phyloP scores from a whole-genome alignment of 768 basidiomycete species.

The Tylopilus sp. region DNA sequence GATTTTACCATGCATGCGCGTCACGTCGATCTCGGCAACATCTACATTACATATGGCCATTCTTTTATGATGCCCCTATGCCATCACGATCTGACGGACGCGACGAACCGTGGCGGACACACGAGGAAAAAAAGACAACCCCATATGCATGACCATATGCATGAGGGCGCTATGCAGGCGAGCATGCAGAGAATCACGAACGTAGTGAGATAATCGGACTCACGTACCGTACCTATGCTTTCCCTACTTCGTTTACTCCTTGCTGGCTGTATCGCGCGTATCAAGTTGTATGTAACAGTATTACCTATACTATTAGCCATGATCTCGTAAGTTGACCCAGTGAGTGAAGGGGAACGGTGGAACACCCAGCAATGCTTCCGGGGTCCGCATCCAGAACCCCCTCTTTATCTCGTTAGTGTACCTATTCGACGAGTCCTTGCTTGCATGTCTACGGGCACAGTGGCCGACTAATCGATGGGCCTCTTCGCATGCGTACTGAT shows the following conservation, averaged over 20 bases:
- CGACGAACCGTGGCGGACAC: too few relatives aligned
- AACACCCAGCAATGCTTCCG: too few relatives aligned
- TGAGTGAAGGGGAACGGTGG: too few relatives aligned
- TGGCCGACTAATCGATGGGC: too few relatives aligned
- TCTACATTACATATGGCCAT: neutral
- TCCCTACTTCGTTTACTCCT: neutral
- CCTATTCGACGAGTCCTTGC: too few relatives aligned
- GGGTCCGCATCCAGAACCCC: too few relatives aligned
- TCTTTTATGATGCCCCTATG: neutral
- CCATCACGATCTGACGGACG: neutral
- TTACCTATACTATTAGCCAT: neutral
- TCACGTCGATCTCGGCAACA: neutral
- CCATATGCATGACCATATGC: neutral
- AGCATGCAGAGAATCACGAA: neutral
- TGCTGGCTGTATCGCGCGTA: neutral
- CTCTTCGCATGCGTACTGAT: too few relatives aligned
- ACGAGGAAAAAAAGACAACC: neutral
- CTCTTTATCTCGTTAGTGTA: too few relatives aligned
- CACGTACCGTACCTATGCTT: neutral
- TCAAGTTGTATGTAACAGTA: neutral
- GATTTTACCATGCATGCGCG: neutral
- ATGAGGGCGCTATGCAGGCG: neutral
- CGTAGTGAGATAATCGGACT: too few relatives aligned
- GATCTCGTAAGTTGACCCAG: too few relatives aligned
- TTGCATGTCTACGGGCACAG: too few relatives aligned